Evolutionary conservation across 768 basidiomycete genomes (phyloP), one percentile per base, ranked within the genome.

Genomic region (Rhodocollybia butyracea): DNA sequence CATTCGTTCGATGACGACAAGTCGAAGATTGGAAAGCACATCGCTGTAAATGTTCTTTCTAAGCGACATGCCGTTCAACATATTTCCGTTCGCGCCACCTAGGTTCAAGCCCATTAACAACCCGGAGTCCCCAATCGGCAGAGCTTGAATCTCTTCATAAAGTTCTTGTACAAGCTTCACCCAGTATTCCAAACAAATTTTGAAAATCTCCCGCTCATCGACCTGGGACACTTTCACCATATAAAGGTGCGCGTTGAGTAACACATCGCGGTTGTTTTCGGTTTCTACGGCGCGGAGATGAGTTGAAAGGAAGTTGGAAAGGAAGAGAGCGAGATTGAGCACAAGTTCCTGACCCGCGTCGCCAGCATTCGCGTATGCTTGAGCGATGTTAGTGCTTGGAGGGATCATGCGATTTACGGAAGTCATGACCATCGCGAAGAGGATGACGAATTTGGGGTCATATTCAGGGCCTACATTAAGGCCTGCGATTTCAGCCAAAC

Each of bases 181-280:
- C 93, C 97, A 99, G 73, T 98, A 99, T 67, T 98, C 97, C 65
- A 98, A 73, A 62, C 96, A 97, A 65, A 99, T 97, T 74, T 99
- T 99, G 85, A 98, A 98, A 60, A 99, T 90, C 70, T 99, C 97
- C 50, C 96, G 87, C 67, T 99, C 97, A 64, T 99, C 96, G 32
- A 99, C 97, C 62, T 94, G 94, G 0, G 93, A 95, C 34, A 99
- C 86, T 72, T 98, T 98, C 67, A 98, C 92, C 84, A 99, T 93
- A 73, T 98, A 99, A 27, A 96, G 76, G 70, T 99, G 96, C 0
- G 96, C 95, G 66, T 98, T 99, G 51, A 98, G 82, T 26, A 99
- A 78, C 0, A 98, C 88, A 63, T 96, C 94, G 46, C 91, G 91
- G 66, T 96, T 91, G 41, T 82, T 73, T 59, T 92, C 89, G 8